Base-by-base conservation (phyloP, 2,329 filamentous ascomycete genomes). In the Apiospora arundinis region DNA sequence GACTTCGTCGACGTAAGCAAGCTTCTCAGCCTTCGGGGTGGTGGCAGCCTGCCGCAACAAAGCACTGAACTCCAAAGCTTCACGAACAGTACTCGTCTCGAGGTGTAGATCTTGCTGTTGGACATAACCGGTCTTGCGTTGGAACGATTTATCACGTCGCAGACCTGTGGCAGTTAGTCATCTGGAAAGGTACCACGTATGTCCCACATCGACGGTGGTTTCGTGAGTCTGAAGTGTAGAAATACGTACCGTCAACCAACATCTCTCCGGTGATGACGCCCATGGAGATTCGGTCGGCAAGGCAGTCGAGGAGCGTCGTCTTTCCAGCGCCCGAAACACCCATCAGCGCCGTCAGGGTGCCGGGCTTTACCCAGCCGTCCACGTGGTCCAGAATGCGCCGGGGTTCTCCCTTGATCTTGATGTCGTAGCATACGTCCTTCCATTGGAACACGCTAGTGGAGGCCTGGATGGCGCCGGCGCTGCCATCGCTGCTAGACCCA, bases 301-400 rank as follows among this genome's bases (percentile, higher is more conserved):
- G 85, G 11, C 91, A 90, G 80, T 94, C 91, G 45, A 94, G 82
- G 44, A 94, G 85, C 2, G 92, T 93, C 0, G 92, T 93, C 79
- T 93, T 94, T 70, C 92, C 92, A 44, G 92, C 92, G 76, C 92
- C 91, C 65, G 89, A 90, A 11, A 91, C 90, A 80, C 91, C 87
- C 91, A 93, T 93, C 1, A 97, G 85, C 1, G 94, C 94, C 3
- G 94, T 97, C 48, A 97, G 83, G 1, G 93, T 97, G 40, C 95
- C 95, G 0, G 95, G 95, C 80, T 95, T 95, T 70, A 97, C 93
- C 93, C 93, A 97, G 6, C 95, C 95, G 75, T 93, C 90, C 1
- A 97, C 92, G 70, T 95, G 85, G 75, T 97, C 91, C 69, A 97
- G 82, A 72, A 97, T 80, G 23, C 92, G 88, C 21, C 93, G 89